phyloP scores from a whole-genome alignment of 2,329 filamentous ascomycete genomes.

The Escovopsis sp. region DNA sequence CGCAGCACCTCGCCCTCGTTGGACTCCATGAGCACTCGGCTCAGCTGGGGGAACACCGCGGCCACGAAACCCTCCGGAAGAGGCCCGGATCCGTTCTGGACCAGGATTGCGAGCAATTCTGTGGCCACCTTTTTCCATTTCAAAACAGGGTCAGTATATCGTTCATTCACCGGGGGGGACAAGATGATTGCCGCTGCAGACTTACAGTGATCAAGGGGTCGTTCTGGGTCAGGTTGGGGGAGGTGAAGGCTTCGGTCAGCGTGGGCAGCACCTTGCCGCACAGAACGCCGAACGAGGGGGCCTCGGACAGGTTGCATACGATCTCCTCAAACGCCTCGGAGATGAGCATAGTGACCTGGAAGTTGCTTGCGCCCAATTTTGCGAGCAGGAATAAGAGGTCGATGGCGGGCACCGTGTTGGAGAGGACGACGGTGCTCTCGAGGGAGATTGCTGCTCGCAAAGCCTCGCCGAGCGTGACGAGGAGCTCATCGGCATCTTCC shows the following conservation, averaged over 20 bases:
- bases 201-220: constrained; percentile 63
- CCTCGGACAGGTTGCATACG: constrained; percentile 50
- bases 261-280: constrained; percentile 80
- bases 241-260: constrained; percentile 76
- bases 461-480: constrained; percentile 79
- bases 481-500: constrained; percentile 78
- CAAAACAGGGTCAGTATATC: constrained; percentile 11
- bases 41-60: constrained; percentile 76
- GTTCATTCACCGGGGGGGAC: too few species aligned
- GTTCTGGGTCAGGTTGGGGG: constrained; percentile 73
- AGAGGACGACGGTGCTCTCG: constrained; percentile 60
- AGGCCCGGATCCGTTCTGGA: constrained; percentile 71
- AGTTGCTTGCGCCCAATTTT: constrained; percentile 76
- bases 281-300: constrained; percentile 59
- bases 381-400: constrained; percentile 80
- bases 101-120: constrained; percentile 67
- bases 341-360: constrained; percentile 78
- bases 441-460: constrained; percentile 71
- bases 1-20: constrained; percentile 80
- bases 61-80: constrained; percentile 77
- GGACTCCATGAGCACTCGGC: constrained; percentile 65
- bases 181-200: constrained; percentile 1
- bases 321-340: constrained; percentile 87
- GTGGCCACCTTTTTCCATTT: constrained; percentile 50
- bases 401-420: constrained; percentile 57